Base-by-base conservation (phyloP, 179 eudicot species). In the Camellia oleifera region DNA sequence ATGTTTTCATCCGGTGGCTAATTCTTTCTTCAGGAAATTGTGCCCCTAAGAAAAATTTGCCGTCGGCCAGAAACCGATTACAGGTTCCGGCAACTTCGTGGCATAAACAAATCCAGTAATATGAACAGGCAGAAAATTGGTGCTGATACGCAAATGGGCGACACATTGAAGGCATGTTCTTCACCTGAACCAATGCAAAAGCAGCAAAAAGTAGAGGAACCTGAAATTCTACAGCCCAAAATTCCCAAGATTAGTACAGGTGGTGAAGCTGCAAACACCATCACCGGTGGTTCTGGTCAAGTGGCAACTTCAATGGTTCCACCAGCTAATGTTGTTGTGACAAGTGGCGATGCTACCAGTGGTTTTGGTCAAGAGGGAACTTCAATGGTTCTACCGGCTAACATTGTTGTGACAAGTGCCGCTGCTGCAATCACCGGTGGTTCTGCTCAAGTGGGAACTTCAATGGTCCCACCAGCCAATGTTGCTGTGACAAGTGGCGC, bases 11-110 rank as follows among this genome's bases (percentile, higher is more conserved):
- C 42, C 14, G n/a, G 4, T 73, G 32, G 5, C 69, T 78, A 4
- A 52, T 4, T 23, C 4, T 62, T 46, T 23, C 57, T 46, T 77
- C 76, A 93, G 98, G 98, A 93, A 87, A 90, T 93, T 74, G 94
- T 93, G 80, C 94, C 93, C 0, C 86, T 93, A 67, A 87, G 91
- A 77, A 93, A 93, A 86, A 76, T 93, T 17, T 93, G 98, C 65
- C 92, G 98, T 56, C 84, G 98, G 76, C 98, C 98, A 42, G 98
- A 93, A 82, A 93, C 98, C 67, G 94, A 93, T 85, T 86, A 92
- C 78, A 86, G 98, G 82, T 73, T 93, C 79, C 98, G 89, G 81
- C 89, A 81, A 78, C 94, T 92, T 69, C 88, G 91, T 83, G 88
- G 89, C 79, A 60, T 79, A 20, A 87, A 90, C 23, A 89, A 83